A percentile compares a stretch with the other conserved stretches of the same genome.
These are phyloP conservation scores for Cinnamomum chago DNA, from an alignment of 164 flowering plant genomes.

Conservation along the genomic window DNA sequence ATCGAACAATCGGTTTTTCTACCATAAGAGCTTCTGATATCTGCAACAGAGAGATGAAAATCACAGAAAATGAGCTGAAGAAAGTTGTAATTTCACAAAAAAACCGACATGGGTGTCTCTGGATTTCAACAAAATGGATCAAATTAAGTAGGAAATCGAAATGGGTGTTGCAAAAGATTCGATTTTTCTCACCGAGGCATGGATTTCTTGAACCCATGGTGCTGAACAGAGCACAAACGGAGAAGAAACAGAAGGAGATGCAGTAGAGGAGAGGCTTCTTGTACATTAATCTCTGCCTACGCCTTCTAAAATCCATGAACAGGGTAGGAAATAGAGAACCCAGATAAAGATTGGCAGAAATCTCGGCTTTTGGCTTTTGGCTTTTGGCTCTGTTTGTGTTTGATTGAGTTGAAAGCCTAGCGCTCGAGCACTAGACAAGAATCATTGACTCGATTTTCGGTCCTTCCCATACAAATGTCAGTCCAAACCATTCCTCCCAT, in stretches of 20 bases:
- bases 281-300: conserved; percentile 9
- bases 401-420: conserved; percentile 14
- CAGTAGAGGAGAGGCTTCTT: conserved; percentile 13
- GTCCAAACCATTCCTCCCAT: conserved; percentile 15
- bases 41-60: conserved; percentile 8
- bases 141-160: background rate
- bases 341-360: background rate
- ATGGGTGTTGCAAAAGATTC: background rate
- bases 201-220: conserved; percentile 17
- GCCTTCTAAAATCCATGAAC: conserved; percentile 24
- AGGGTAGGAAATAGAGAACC: background rate
- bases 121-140: background rate
- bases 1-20: conserved; percentile 1
- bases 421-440: background rate
- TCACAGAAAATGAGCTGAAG: background rate
- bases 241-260: conserved; percentile 30
- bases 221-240: conserved; percentile 25
- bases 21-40: conserved; percentile 5
- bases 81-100: background rate
- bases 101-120: conserved; percentile 6
- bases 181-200: conserved; percentile 21
- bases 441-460: conserved; percentile 3
- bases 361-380: background rate
- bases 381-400: background rate
- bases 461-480: conserved; percentile 17